Evolutionary conservation across 805 yeast species (phyloP).

Genomic region (Kluyveromyces aestuarii): DNA sequence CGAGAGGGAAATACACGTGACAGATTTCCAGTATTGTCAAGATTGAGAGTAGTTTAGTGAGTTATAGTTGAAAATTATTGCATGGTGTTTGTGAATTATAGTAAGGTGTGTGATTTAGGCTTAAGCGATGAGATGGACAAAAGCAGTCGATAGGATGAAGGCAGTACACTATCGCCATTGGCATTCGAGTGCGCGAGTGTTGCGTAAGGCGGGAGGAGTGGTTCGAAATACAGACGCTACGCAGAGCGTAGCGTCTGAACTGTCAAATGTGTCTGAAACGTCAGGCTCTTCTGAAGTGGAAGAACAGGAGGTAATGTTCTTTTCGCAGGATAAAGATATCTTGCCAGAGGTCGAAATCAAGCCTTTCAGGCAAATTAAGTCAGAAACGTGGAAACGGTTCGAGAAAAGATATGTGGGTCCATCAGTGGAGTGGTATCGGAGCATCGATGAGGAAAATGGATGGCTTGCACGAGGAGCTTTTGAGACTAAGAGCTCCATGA

Average conservation of each 20-base stretch:
- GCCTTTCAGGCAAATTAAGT: slow-evolving; percentile 12
- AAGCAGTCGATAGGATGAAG: neutral
- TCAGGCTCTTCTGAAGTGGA: neutral
- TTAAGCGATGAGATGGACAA: too few species aligned
- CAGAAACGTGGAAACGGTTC: slow-evolving; percentile 13
- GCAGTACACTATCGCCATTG: neutral
- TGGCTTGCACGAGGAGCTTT: neutral
- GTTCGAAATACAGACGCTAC: neutral
- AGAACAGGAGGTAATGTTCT: slow-evolving; percentile 6
- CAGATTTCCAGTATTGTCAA: neutral
- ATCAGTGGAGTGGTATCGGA: slow-evolving; percentile 17
- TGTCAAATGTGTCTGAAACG: neutral
- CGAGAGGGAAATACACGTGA: too few species aligned
- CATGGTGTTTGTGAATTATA: neutral
- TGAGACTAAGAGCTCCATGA: neutral
- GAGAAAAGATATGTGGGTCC: slow-evolving; percentile 16
- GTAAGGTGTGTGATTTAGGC: neutral
- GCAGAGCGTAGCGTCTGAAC: neutral
- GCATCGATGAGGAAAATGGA: neutral
- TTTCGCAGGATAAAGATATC: slow-evolving; percentile 18
- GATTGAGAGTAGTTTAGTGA: neutral
- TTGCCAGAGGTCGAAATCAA: slow-evolving; percentile 23
- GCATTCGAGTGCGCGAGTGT: neutral
- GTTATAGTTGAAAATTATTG: neutral
- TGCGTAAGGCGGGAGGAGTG: neutral